phyloP scores from a whole-genome alignment of 2,329 filamentous ascomycete genomes.

The Fusarium proliferatum region DNA sequence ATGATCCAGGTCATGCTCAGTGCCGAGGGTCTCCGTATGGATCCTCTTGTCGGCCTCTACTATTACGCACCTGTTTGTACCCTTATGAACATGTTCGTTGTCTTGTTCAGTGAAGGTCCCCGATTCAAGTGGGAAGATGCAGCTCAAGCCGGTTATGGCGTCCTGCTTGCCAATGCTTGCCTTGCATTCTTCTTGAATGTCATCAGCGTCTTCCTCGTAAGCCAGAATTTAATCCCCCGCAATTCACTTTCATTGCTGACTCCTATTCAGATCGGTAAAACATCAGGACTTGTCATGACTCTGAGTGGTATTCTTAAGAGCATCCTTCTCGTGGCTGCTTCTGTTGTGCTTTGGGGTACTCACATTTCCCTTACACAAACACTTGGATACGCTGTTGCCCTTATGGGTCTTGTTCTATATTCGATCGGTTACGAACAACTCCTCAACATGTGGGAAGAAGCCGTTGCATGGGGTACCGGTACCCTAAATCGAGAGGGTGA shows the following conservation, averaged over 20 bases:
- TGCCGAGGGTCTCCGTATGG: conserved; percentile 83
- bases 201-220: conserved; percentile 85
- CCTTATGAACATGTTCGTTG: conserved; percentile 79
- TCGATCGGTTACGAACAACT: conserved; percentile 55
- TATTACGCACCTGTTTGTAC: conserved; percentile 90
- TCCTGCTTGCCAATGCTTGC: conserved; percentile 78
- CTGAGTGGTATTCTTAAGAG: conserved; percentile 89
- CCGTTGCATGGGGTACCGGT: conserved; percentile 40
- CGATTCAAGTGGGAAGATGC: conserved; percentile 74
- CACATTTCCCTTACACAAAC: conserved; percentile 77
- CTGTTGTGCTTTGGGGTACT: conserved; percentile 82
- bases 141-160: conserved; percentile 70
- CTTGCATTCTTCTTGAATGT: conserved; percentile 85
- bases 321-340: conserved; percentile 81
- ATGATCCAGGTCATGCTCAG: conserved; percentile 88
- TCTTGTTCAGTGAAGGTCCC: conserved; percentile 75
- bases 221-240: conserved; percentile 47
- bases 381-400: conserved; percentile 80
- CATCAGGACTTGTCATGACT: conserved; percentile 86
- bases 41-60: conserved; percentile 87
- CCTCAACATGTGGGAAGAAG: conserved; percentile 36
- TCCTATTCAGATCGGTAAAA: conserved; percentile 79
- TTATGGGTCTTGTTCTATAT: conserved; percentile 62
- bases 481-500: conserved; percentile 38
- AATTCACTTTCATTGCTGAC: background rate